Percentiles rank a stretch among this genome's conserved stretches.
Evolutionary conservation across 441 rosid species (phyloP).

Genomic region (Rhodomyrtus psidioides): DNA sequence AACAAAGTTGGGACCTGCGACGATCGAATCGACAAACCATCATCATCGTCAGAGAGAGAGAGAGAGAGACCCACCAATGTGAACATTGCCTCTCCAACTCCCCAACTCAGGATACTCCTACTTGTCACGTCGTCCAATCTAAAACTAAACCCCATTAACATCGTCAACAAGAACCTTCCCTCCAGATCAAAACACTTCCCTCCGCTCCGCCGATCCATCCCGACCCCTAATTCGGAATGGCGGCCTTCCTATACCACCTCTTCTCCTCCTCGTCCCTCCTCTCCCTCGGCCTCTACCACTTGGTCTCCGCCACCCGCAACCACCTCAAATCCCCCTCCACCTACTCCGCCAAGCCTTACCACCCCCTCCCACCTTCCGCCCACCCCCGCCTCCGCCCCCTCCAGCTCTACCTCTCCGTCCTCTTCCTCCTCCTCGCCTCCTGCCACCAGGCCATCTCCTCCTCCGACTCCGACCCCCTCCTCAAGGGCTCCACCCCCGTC

Average conservation of each 20-base stretch:
- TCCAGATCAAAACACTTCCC: neutral
- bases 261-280: conserved; percentile 62
- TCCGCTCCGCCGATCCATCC: neutral
- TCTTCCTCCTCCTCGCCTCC: conserved; percentile 62
- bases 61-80: neutral
- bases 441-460: conserved; percentile 62
- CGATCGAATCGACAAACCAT: neutral
- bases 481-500: conserved; percentile 81
- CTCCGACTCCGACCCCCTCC: conserved; percentile 71
- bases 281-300: conserved; percentile 69
- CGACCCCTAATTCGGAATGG: conserved; percentile 21
- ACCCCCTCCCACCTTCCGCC: conserved; percentile 41
- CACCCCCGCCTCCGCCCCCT: conserved; percentile 39
- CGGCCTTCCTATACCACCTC: conserved; percentile 46
- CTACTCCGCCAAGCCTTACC: conserved; percentile 76
- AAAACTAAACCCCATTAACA: neutral
- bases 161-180: neutral
- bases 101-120: neutral
- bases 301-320: conserved; percentile 50
- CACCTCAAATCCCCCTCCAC: conserved; percentile 64
- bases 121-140: neutral
- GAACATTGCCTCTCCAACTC: neutral
- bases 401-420: conserved; percentile 47
- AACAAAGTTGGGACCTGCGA: neutral
- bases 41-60: too few species aligned